Evolutionary conservation across 331 rosid species (phyloP), one percentile per base, ranked within the genome.

Genomic region (Acacia concinna): DNA sequence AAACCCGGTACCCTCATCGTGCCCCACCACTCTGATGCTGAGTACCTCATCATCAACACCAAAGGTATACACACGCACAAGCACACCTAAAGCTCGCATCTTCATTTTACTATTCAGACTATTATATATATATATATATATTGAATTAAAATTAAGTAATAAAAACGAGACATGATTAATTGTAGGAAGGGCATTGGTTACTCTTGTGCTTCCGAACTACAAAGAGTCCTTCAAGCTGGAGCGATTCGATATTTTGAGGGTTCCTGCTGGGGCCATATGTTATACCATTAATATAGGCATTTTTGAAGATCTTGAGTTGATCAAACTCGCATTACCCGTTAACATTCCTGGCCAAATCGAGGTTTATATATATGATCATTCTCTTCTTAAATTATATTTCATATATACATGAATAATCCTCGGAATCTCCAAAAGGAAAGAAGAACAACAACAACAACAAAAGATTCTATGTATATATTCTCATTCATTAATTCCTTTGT

Each of bases 11-110:
- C 97, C 25, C 84, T 94, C 27, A 51, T 89, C 30, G 71, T 86
- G 34, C 95, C 95, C 0, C 87, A 86, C 68, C 97, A 94, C 68
- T 52, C 67, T 1, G 93, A 92, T 68, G 97, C 94, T 0, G 94
- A 94, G 8, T 57, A 47, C 28, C 41, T 92, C 66, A 31, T 79
- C 9, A 62, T 87, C 2, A 79, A 87, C 59, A 73, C 59, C 5
- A 59, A 8, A 6, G 98, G 97, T 87, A 51, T 18, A 17, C n/a
- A n/a, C n/a, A n/a, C n/a, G n/a, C n/a, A n/a, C n/a, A n/a, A n/a
- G n/a, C n/a, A n/a, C 13, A 20, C 56, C 95, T 87, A 65, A 25
- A 32, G 10, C 15, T 28, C 1, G 13, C 10, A 23, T 60, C 11
- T 46, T 69, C n/a, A n/a, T n/a, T n/a, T n/a, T n/a, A n/a, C n/a